Evolutionary conservation across 768 basidiomycete species (phyloP).

Genomic region (Panaeolus papilionaceus): DNA sequence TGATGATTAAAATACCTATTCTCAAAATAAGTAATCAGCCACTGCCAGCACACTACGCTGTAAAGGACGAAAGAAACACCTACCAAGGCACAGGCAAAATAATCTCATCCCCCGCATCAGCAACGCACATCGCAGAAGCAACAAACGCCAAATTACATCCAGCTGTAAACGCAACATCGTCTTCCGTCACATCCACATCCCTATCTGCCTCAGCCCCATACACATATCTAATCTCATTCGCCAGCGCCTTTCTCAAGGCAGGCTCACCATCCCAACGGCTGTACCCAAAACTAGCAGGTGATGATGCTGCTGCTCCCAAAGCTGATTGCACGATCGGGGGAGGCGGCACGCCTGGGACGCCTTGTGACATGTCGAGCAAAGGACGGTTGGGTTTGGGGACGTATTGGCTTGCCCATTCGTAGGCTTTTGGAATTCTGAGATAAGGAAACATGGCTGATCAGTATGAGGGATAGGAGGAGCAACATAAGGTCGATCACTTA

Average conservation of each 20-base stretch:
- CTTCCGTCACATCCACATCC: constrained; percentile 49
- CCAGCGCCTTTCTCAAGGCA: constrained; percentile 55
- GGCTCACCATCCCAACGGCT: constrained; percentile 64
- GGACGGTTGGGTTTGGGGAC: constrained; percentile 46
- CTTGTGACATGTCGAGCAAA: constrained; percentile 77
- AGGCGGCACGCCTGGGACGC: constrained; percentile 74
- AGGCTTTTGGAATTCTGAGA: constrained; percentile 60
- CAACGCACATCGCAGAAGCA: constrained; percentile 64
- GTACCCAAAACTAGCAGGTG: constrained; percentile 58
- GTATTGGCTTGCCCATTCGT: constrained; percentile 60
- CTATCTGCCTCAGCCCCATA: constrained; percentile 47
- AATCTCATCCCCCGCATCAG: constrained; percentile 73
- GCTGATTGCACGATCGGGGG: constrained; percentile 55
- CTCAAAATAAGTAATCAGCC: background rate
- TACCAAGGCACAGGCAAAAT: constrained; percentile 79
- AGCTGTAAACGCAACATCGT: constrained; percentile 72
- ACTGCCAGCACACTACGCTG: background rate
- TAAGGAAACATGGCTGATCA: background rate
- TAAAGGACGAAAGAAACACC: constrained; percentile 15
- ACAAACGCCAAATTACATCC: constrained; percentile 81
- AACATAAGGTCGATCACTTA: background rate
- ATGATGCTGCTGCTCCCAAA: constrained; percentile 50
- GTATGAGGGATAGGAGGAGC: background rate
- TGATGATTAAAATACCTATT: constrained; percentile 71
- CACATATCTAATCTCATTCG: constrained; percentile 62